phyloP scores from a whole-genome alignment of 306 rosid genomes.

The Vigna trinervia region DNA sequence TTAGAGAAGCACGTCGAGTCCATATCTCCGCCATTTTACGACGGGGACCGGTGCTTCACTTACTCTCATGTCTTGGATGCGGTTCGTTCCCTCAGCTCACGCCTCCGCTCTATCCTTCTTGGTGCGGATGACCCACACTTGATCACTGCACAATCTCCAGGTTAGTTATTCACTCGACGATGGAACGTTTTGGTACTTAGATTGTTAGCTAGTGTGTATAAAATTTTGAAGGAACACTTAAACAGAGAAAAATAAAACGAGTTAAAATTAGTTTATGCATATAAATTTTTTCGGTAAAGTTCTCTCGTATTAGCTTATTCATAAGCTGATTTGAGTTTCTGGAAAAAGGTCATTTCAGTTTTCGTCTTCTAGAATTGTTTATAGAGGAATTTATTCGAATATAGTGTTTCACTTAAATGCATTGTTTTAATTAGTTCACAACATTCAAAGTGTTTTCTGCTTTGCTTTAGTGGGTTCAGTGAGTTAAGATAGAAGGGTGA shows the following conservation, averaged over 20 bases:
- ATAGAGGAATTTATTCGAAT: background rate
- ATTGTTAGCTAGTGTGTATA: background rate
- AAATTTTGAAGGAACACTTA: too few relatives aligned
- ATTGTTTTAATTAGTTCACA: background rate
- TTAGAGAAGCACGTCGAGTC: conserved; percentile 44
- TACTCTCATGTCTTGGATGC: conserved; percentile 62
- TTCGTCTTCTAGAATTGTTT: background rate
- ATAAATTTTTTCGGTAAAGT: too few relatives aligned
- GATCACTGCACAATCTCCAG: conserved; percentile 47
- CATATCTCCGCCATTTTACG: conserved; percentile 54
- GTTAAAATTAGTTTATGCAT: background rate
- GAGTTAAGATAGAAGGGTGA: background rate
- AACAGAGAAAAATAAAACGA: too few relatives aligned
- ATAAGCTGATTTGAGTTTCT: too few relatives aligned
- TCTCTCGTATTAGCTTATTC: too few relatives aligned
- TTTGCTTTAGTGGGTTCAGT: background rate
- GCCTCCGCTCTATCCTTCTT: conserved; percentile 59
- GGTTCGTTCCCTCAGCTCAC: conserved; percentile 69
- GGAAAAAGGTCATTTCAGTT: too few relatives aligned
- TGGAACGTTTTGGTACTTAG: background rate
- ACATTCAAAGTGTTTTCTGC: background rate
- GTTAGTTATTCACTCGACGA: conserved; percentile 41
- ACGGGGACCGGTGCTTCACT: conserved; percentile 68
- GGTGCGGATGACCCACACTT: conserved; percentile 56
- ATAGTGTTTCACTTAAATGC: background rate